Base-by-base conservation (phyloP, 352 stramenopile genomes). In the Phytophthora pluvialis region DNA sequence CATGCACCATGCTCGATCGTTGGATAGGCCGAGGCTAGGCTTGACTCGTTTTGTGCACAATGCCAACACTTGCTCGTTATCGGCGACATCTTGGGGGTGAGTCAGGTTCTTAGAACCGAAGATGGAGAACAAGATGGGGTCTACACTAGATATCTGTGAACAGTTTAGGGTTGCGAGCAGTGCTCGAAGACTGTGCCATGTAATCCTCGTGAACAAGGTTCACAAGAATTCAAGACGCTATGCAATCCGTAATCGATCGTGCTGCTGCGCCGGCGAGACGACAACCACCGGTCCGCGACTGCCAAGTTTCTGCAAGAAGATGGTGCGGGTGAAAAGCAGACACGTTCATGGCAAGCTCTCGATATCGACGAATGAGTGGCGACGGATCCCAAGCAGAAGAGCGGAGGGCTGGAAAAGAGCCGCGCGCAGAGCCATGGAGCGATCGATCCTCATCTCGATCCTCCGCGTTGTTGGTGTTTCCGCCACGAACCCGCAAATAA, bases 51-150 rank as follows among this genome's bases (percentile, higher is more conserved):
- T 32, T 56, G 36, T 54, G 40, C 44, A 69, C 49, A 8, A n/a
- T 60, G 57, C 53, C 58, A 68, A 63, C 64, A 63, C 18, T 57
- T 64, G 64, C 40, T 59, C 29, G 64, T 64, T 63, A 62, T 57
- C 57, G 13, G n/a, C 5, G 25, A 11, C 1, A 48, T 44, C 5
- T 46, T 46, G 18, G 16, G 15, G 40, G 40, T 64, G 47, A 66
- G 64, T 67, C 48, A 63, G 45, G 44, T 48, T 49, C 18, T 31
- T 29, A 31, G n/a, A 12, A 53, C 18, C 33, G 16, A 70, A 70
- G 56, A 57, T 61, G 26, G n/a, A 56, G 38, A 52, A 18, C 39
- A 58, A 56, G 56, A 66, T 66, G 35, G 44, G 63, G 42, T 48
- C 31, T 49, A 67, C 21, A 21, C 51, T 57, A 57, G 33, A 67